These are phyloP conservation scores for Apiotrichum laibachii DNA, from an alignment of 1,284 basidiomycete species.

Conservation along the genomic window DNA sequence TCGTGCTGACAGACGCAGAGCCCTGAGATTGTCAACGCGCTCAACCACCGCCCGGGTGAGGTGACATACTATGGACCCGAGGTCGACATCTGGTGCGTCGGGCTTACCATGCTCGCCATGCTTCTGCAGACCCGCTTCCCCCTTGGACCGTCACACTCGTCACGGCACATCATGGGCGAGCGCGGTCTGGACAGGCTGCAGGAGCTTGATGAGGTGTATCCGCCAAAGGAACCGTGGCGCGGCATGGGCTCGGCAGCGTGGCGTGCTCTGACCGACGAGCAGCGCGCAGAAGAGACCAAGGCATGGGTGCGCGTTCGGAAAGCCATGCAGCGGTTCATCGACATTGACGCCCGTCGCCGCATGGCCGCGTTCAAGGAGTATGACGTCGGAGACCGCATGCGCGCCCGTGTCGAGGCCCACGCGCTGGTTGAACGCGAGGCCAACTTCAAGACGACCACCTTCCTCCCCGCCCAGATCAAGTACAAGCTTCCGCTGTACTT, in stretches of 20 bases:
- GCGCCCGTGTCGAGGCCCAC: slow-evolving; percentile 27
- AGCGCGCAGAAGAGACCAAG: slow-evolving; percentile 26
- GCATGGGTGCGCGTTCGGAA: slow-evolving; percentile 49
- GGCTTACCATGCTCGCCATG: slow-evolving; percentile 56
- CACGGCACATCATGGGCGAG: slow-evolving; percentile 53
- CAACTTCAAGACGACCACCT: slow-evolving; percentile 56
- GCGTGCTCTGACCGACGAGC: slow-evolving; percentile 19
- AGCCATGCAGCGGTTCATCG: slow-evolving; percentile 52
- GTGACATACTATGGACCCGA: slow-evolving; percentile 57
- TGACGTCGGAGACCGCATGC: slow-evolving; percentile 35
- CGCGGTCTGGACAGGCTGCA: slow-evolving; percentile 53
- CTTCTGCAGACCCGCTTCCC: slow-evolving; percentile 57
- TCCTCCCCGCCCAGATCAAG: slow-evolving; percentile 52
- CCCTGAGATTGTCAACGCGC: slow-evolving; percentile 57
- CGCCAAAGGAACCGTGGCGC: slow-evolving; percentile 36
- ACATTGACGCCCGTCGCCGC: slow-evolving; percentile 53
- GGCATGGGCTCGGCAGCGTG: slow-evolving; percentile 5
- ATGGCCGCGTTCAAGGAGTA: slow-evolving; percentile 54
- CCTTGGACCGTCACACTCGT: slow-evolving; percentile 55
- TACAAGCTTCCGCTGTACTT: slow-evolving; percentile 53
- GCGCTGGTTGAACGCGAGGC: slow-evolving; percentile 6
- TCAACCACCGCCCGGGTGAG: slow-evolving; percentile 54
- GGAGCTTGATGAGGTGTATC: slow-evolving; percentile 49
- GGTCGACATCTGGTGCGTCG: slow-evolving; percentile 60
- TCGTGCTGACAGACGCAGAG: slow-evolving; percentile 36